These are phyloP conservation scores for Vaccinium darrowii DNA, from an alignment of 148 eudicot genomes.

Conservation along the genomic window DNA sequence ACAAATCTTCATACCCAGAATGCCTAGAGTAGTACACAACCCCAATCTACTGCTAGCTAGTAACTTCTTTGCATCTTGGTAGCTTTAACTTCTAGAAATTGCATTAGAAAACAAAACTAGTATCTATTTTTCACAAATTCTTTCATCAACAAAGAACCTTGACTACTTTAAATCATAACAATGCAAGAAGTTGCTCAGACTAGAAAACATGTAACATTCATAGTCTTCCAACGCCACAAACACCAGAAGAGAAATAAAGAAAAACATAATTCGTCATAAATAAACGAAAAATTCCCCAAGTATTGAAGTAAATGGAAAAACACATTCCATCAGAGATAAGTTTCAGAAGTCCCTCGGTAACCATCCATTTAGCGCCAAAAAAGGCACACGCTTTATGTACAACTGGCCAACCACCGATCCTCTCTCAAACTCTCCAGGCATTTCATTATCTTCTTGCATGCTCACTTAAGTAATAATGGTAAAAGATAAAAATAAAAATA, in stretches of 20 bases:
- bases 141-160: not conserved
- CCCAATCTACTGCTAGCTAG: not conserved
- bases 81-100: not conserved
- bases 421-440: slow-evolving; percentile 22
- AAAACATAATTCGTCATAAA: not conserved
- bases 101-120: not conserved
- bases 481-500: not conserved
- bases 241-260: not conserved
- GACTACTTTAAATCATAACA: not conserved
- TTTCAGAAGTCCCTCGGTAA: not conserved
- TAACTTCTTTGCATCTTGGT: not conserved
- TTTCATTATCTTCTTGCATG: slow-evolving; percentile 16
- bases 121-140: not conserved
- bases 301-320: slow-evolving; percentile 6
- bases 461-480: slow-evolving; percentile 17
- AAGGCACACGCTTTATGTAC: slow-evolving; percentile 47
- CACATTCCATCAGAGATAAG: slow-evolving; percentile 3
- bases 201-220: not conserved
- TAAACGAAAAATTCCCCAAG: slow-evolving; percentile 11
- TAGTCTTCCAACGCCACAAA: not conserved
- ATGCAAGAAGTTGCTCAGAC: not conserved
- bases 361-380: slow-evolving; percentile 37
- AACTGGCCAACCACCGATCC: slow-evolving; percentile 32
- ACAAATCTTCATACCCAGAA: not conserved
- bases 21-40: not conserved